Evolutionary conservation across 495 filamentous ascomycete species (phyloP), one percentile per base, ranked within the genome.

Genomic region (Aspergillus leporis): DNA sequence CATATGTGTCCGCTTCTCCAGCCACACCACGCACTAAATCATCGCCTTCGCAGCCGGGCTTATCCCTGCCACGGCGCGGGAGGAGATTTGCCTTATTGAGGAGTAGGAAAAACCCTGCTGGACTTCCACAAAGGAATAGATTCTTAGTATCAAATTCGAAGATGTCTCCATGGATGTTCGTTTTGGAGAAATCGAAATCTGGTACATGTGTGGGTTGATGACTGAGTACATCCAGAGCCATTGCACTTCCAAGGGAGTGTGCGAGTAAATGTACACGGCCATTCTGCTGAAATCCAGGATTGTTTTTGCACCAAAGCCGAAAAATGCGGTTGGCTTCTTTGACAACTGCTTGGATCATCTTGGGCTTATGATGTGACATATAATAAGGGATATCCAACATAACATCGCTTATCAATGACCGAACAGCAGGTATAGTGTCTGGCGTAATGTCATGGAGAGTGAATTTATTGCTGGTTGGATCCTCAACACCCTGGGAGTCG

Each of bases 381-480:
- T 98, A 98, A 64, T 96, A 97, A 0, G 94, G 94, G 34, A 98
- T 91, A 68, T 98, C 94, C 5, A 97, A 85, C 90, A 98, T 96
- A 55, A 98, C 92, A 69, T 98, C 94, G 54, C 89, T 92, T 60
- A 98, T 92, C 62, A 98, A 81, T 61, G 88, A 90, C 10, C 94
- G 86, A 0, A 98, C 88, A 5, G 90, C 90, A 0, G 93, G 91
- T 49, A 98, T 89, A 0, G 91, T 90, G n/a, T 86, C 81, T 0
- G 91, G 92, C 4, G 94, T 97, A 61, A 98, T 97, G 68, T 98
- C 92, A 60, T 91, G 84, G 2, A 98, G 79, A 1, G 81, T 81
- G 67, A 90, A 98, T 6, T 87, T 77, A 41, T 90, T 91, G 3
- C 80, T 71, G 48, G 71, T 71, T 25, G 70, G 71, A 46, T 83